A percentile compares a stretch with the other conserved stretches of the same genome.
Conservation (phyloP, 257 asterid species). For the Cruciata laevipes region DNA sequence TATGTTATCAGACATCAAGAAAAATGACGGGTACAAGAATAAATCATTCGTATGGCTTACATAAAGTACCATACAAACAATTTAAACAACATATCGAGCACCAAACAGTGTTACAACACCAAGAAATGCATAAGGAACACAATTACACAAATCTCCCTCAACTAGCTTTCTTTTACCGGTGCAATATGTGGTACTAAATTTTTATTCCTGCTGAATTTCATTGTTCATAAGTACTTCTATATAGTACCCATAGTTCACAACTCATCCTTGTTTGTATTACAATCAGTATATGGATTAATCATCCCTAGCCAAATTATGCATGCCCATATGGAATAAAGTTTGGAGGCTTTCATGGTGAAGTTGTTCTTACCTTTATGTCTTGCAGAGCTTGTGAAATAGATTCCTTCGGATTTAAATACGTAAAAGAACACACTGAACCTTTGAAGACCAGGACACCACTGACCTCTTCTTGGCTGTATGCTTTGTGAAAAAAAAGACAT, state of each 20-base stretch:
- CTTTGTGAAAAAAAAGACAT: slow-evolving; percentile 31
- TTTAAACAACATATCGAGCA: not conserved
- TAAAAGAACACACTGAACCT: slow-evolving; percentile 68
- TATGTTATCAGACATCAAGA: slow-evolving; percentile 15
- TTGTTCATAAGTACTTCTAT: not conserved
- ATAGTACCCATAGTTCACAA: not conserved
- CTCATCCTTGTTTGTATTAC: not conserved
- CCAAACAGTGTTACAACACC: not conserved
- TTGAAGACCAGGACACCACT: slow-evolving; percentile 58
- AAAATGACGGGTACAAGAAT: not conserved
- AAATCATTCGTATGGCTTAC: too few relatives aligned
- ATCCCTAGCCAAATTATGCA: not conserved
- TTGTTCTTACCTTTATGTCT: slow-evolving; percentile 70
- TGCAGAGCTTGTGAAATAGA: slow-evolving; percentile 68
- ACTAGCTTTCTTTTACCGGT: not conserved
- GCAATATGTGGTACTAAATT: not conserved
- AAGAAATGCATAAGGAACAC: not conserved
- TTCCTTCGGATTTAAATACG: slow-evolving; percentile 71
- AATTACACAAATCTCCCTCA: not conserved
- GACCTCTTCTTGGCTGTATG: slow-evolving; percentile 54
- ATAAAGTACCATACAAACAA: not conserved
- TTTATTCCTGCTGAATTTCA: not conserved
- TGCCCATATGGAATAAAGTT: not conserved
- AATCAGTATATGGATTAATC: not conserved
- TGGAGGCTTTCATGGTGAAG: not conserved